Evolutionary conservation across 805 yeast genomes (phyloP).

Genomic region (Saccharomycopsis microspora): DNA sequence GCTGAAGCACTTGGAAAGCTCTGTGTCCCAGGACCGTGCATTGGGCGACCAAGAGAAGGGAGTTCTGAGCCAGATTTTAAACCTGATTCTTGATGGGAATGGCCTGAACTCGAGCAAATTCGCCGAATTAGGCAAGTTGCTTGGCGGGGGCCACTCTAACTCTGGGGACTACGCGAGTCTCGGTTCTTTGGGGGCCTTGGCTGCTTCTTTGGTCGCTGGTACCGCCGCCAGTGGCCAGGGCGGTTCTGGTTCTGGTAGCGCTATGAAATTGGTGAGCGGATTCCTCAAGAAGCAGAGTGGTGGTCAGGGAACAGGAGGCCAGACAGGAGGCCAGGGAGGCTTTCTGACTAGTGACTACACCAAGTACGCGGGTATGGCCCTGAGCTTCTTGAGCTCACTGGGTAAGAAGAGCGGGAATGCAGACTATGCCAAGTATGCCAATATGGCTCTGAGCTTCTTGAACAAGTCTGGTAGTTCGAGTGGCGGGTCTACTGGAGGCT

Average conservation of each 20-base stretch:
- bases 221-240: constrained; percentile 1
- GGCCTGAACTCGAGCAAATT: constrained; percentile 11
- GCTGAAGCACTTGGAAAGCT: constrained; percentile 6
- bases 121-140: constrained; percentile 6
- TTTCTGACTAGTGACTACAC: not conserved
- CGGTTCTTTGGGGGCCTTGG: constrained; percentile 15
- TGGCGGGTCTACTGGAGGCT: not conserved
- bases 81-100: constrained; percentile 2
- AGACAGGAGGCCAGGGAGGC: not conserved
- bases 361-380: not conserved
- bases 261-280: constrained; percentile 1
- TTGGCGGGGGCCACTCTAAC: constrained; percentile 4
- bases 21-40: constrained; percentile 13
- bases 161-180: constrained; percentile 10
- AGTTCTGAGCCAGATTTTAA: constrained; percentile 3
- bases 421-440: constrained; percentile 1
- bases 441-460: constrained; percentile 7
- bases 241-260: not conserved
- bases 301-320: not conserved
- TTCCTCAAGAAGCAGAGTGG: not conserved
- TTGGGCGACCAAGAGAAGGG: constrained; percentile 15
- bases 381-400: not conserved
- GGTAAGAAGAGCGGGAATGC: not conserved
- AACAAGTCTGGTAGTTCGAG: not conserved
- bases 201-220: constrained; percentile 10